phyloP scores from a whole-genome alignment of 1,284 basidiomycete species.

The Ustilago trichophora region DNA sequence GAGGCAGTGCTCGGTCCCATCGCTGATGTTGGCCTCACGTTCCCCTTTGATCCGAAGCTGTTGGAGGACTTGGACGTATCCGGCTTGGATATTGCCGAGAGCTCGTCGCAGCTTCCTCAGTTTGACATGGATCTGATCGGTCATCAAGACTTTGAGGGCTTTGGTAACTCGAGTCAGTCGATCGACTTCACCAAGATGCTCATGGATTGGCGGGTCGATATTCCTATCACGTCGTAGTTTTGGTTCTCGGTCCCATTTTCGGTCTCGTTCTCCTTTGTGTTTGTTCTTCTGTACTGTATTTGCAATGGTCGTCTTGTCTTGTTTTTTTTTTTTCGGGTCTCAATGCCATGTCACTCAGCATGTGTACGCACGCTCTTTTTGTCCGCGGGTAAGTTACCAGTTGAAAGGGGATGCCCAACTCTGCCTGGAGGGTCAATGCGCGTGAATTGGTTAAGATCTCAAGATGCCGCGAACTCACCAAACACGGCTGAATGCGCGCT shows the following conservation, averaged over 20 bases:
- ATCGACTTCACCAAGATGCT: constrained; percentile 48
- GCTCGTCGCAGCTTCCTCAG: constrained; percentile 15
- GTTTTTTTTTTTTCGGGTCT: no score
- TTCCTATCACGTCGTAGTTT: constrained; percentile 16
- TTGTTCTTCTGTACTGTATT: no score
- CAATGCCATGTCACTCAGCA: no score
- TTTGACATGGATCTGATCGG: constrained; percentile 41
- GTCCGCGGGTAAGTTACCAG: no score
- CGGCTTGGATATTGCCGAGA: constrained; percentile 1
- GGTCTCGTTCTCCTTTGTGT: no score
- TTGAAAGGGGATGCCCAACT: no score
- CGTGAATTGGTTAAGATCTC: no score
- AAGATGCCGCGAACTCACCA: no score
- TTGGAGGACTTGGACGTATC: constrained; percentile 9
- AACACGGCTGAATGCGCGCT: no score
- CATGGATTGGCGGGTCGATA: constrained; percentile 36
- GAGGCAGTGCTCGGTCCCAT: background rate
- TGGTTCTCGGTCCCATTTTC: background rate
- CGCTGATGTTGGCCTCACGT: background rate
- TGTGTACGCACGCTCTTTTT: no score
- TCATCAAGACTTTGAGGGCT: constrained; percentile 37
- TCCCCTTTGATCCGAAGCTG: constrained; percentile 24
- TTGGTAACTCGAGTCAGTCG: constrained; percentile 28
- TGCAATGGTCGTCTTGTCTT: no score
- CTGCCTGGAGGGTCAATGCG: no score